Evolutionary conservation across 305 asterid genomes (phyloP), one percentile per base, ranked within the genome.

Genomic region (Solanum chacoense): DNA sequence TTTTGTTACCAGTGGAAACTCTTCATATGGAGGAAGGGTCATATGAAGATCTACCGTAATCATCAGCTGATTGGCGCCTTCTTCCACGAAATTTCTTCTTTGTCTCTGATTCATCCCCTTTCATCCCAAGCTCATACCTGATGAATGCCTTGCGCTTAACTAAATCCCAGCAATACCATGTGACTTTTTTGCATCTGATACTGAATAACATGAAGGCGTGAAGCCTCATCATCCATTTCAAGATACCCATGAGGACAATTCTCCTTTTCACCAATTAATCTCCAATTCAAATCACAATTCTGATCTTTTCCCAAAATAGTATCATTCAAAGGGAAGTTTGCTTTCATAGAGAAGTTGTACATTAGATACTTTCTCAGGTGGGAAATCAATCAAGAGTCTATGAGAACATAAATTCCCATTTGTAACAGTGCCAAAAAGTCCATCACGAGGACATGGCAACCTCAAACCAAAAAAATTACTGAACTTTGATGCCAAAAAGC

Each of bases 371-470:
- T 88, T 94, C 81, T 93, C 92, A 88, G 93, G 74, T 31, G 99
- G 98, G 87, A 90, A 90, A 91, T 95, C 98, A 89, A 93, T 77
- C 80, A 96, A 92, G 5, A 97, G 90, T 80, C 90, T 93, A 65
- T 92, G 92, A 69, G 95, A 89, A 92, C 98, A 97, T 59, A 92
- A 77, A 78, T 89, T 90, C 45, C 89, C 91, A 80, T 89, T 87
- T 85, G 92, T 91, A 42, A 85, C 74, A 89, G 85, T 88, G 78
- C 90, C 89, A 40, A 93, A 92, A 71, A 93, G 38, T 4, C 93
- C 98, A 91, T 93, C 91, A 91, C 96, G 96, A 88, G 95, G 29
- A 91, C 99, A 94, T 11, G 96, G 97, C 87, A 97, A 92, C 86
- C 73, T 83, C 87, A 96, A 89, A 42, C 98, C 95, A 34, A 95